Base-by-base conservation (phyloP, 2,329 filamentous ascomycete genomes). In the Arthroderma sp. region DNA sequence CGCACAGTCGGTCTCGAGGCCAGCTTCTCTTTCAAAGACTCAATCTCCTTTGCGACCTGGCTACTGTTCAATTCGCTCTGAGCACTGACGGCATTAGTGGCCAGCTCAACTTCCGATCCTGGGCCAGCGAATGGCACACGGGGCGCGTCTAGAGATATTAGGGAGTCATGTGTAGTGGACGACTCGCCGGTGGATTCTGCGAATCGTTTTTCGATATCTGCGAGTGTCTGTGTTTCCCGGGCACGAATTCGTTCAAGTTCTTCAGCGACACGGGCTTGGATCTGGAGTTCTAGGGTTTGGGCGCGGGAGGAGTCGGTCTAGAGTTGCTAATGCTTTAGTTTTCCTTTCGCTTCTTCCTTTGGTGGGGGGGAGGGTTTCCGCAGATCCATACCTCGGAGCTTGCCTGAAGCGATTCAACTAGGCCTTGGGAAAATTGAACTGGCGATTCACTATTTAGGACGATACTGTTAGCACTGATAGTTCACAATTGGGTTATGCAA, bases 301-400 rank as follows among this genome's bases (percentile, higher is more conserved):
- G 82, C 75, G 61, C 89, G 87, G 52, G 86, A 88, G 48, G 81
- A 79, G 69, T 96, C 88, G 66, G 83, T 89, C 89, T 96, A 61
- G 47, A n/a, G 28, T 27, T 11, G 40, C 29, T 43, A 32, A 10
- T 2, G n/a, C 8, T 15, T 45, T 48, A 36, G 28, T 11, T 33
- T 15, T 43, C 36, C 27, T 43, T 42, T 48, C 34, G 15, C 15
- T 22, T 22, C 15, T 22, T 22, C 15, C 15, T 22, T 22, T 22
- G 15, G 15, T n/a, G 15, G 22, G 32, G 38, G 4, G 32, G 37
- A 11, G n/a, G 10, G 37, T 47, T 39, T 45, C 27, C 36, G 46
- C 45, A 31, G 29, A 27, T 33, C 29, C 36, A 58, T 75, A 94
- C 88, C 78, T 95, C 87, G 55, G 82, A 75, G 70, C 79, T 94